Percentiles rank a stretch among this genome's conserved stretches.
Conservation (phyloP, 2,329 filamentous ascomycete genomes). For the Clonostachys rosea region DNA sequence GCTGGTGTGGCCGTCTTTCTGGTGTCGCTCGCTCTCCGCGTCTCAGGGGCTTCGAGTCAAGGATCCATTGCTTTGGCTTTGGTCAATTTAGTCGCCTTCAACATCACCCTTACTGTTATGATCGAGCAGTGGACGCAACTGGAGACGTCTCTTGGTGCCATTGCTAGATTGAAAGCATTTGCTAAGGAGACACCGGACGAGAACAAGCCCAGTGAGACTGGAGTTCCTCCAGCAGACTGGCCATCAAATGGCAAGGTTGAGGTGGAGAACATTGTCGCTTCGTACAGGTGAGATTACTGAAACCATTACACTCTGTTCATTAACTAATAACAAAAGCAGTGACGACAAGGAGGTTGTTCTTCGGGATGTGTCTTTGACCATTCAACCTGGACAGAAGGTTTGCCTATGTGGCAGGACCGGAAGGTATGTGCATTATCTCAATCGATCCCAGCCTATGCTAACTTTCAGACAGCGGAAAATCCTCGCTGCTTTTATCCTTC, state of each 20-base stretch:
- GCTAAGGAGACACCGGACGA: conserved; percentile 16
- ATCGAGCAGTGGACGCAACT: conserved; percentile 27
- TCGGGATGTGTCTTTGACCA: conserved; percentile 11
- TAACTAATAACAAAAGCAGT: conserved; percentile 18
- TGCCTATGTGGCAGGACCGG: conserved; percentile 47
- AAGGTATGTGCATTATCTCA: conserved; percentile 3
- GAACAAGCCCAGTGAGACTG: conserved; percentile 7
- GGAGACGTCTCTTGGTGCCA: conserved; percentile 27
- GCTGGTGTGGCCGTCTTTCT: conserved; percentile 20
- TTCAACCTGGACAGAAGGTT: conserved; percentile 24
- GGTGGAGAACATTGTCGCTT: conserved; percentile 15
- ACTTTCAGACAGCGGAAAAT: conserved; percentile 27
- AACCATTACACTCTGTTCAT: conserved; percentile 4
- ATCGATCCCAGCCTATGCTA: conserved; percentile 21
- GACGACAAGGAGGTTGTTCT: conserved; percentile 26
- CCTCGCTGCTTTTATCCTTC: conserved; percentile 26
- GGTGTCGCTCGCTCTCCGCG: conserved; percentile 24
- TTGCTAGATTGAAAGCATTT: conserved; percentile 25
- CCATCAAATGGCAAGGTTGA: conserved; percentile 15
- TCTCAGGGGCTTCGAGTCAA: not conserved
- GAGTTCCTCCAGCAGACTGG: conserved; percentile 13
- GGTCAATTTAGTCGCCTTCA: conserved; percentile 17
- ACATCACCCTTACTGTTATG: conserved; percentile 19
- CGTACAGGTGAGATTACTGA: conserved; percentile 13
- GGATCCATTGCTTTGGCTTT: conserved; percentile 10